These are phyloP conservation scores for Malassezia brasiliensis DNA, from an alignment of 1,284 basidiomycete species.

Conservation along the genomic window DNA sequence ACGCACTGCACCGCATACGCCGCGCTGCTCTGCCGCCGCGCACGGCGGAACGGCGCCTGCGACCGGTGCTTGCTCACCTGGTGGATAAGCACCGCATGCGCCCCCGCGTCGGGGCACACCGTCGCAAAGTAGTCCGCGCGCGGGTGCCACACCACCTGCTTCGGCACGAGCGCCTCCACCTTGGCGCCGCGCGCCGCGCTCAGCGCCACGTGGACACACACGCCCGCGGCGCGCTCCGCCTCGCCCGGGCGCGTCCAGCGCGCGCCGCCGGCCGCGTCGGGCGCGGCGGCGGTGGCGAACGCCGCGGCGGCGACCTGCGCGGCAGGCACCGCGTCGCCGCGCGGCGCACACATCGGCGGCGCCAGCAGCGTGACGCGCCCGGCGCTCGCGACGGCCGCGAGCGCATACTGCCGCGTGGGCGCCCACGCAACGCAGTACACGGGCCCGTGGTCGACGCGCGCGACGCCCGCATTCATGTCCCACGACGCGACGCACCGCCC, in stretches of 20 bases:
- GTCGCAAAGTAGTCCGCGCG: slow-evolving; percentile 93
- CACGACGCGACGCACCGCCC: slow-evolving; percentile 82
- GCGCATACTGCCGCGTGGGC: slow-evolving; percentile 70
- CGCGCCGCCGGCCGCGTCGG: slow-evolving; percentile 48
- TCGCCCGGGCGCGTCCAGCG: slow-evolving; percentile 54
- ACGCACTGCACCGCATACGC: slow-evolving; percentile 64
- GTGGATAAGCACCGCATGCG: slow-evolving; percentile 80
- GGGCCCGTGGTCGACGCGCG: slow-evolving; percentile 42
- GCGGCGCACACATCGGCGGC: slow-evolving; percentile 54
- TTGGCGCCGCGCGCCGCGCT: slow-evolving; percentile 2
- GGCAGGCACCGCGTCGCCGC: slow-evolving; percentile 25
- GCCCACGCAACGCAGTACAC: slow-evolving; percentile 88
- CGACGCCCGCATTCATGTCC: slow-evolving; percentile 55
- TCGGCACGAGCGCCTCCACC: slow-evolving; percentile 52
- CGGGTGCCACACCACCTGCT: slow-evolving; percentile 83
- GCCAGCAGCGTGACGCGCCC: slow-evolving; percentile 71
- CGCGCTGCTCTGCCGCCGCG: slow-evolving; percentile 60
- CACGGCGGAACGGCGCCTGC: slow-evolving; percentile 89
- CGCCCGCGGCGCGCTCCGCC: slow-evolving; percentile 51
- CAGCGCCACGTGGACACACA: slow-evolving; percentile 47
- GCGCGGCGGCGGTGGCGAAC: slow-evolving; percentile 28
- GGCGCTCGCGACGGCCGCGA: slow-evolving; percentile 66
- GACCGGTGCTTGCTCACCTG: slow-evolving; percentile 85
- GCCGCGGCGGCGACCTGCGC: slow-evolving; percentile 34
- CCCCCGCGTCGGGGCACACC: slow-evolving; percentile 54